Base-by-base conservation (phyloP, 2,329 filamentous ascomycete species). In the Penicillium sp. region DNA sequence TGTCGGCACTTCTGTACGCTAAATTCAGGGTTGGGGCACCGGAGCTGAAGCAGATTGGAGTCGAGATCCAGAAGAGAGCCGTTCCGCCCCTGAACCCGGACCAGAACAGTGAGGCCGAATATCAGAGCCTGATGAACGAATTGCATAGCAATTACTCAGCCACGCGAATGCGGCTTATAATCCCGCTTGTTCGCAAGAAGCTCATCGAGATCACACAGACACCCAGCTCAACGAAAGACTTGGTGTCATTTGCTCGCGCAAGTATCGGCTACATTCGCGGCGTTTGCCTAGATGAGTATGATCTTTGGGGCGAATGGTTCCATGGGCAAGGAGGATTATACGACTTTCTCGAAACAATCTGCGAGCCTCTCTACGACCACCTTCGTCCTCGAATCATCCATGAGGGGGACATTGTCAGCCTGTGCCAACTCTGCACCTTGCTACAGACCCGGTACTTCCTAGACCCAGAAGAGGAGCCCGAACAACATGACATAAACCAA, bases 1-100 rank as follows among this genome's bases (percentile, higher is more conserved):
- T 89, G 76, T 89, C 87, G 22, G 85, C 87, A 9, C 73, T 89
- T 8, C 74, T 89, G 2, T 89, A 89, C 64, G 86, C 87, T 20
- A 89, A 89, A 62, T 90, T 89, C 58, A 79, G 86, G 25, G 83
- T 88, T 23, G 84, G 83, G 43, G 87, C 87, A 2, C 79, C 83
- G 3, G 84, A 88, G 59, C 72, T 89, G 51, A 87, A 89, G 69
- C 79, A 81, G 51, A 79, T 89, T 41, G 87, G 86, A 8, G 71
- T 86, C 22, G 85, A 88, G 64, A 87, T 88, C 35, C 85, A 88
- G 62, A 88, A 87, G 68, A 77, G 85, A 64, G 85, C 84, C 11
- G 81, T 85, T 2, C 74, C 82, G 15, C 82, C 85, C 3, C 75
- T 84, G 33, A 85, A 85, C 51, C 81, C 81, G 6, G 81, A 85